These are phyloP conservation scores for Trichoderma gracile DNA, from an alignment of 2,329 filamentous ascomycete species.

Conservation along the genomic window DNA sequence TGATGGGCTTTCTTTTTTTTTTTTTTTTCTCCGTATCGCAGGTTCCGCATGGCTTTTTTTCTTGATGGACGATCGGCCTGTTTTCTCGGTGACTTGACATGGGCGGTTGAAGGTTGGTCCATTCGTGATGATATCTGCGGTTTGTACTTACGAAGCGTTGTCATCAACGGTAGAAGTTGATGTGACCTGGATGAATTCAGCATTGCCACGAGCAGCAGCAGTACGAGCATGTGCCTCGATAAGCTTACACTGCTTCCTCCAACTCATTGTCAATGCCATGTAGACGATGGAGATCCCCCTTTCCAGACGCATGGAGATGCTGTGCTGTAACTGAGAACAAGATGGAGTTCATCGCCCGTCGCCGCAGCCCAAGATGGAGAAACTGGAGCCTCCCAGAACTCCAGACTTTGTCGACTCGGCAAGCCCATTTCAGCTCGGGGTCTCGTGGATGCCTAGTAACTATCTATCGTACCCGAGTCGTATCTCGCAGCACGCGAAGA, in stretches of 20 bases:
- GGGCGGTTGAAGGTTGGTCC: background rate
- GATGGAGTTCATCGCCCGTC: background rate
- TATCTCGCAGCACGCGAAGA: background rate
- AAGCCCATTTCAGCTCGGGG: slow-evolving; percentile 4
- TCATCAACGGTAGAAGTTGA: too few species aligned
- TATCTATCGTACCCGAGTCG: slow-evolving; percentile 6
- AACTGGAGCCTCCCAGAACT: background rate
- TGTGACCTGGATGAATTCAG: too few species aligned
- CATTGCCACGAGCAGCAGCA: too few species aligned
- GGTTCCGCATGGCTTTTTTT: background rate
- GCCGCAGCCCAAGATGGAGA: slow-evolving; percentile 6
- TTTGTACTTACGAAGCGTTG: too few species aligned
- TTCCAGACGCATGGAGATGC: slow-evolving; percentile 12
- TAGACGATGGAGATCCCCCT: background rate
- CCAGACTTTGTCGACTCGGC: background rate
- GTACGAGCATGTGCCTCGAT: too few species aligned
- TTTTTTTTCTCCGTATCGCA: slow-evolving; percentile 21
- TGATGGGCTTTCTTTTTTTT: background rate
- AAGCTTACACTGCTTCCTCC: background rate
- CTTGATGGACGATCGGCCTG: background rate
- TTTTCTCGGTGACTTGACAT: background rate
- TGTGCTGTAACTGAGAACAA: background rate
- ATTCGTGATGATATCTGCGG: background rate
- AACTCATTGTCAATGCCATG: background rate
- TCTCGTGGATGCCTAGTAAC: slow-evolving; percentile 9